Conservation (phyloP, 2,329 filamentous ascomycete species). For the Curvularia eragrostidis region DNA sequence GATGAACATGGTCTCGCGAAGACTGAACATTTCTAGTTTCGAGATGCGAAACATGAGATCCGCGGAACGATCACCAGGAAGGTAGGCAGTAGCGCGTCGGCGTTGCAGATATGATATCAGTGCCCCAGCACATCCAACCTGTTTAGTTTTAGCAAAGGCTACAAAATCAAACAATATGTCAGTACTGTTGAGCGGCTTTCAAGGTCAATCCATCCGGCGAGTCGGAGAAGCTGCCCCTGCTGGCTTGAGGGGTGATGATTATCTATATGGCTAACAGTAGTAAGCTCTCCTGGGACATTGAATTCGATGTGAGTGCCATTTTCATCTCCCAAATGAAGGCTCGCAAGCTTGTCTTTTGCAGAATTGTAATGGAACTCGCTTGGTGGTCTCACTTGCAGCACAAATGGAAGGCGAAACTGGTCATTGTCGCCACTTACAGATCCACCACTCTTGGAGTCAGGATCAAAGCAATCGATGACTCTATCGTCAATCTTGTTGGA, state of each 20-base stretch:
- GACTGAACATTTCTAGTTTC: constrained; percentile 75
- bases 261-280: constrained; percentile 47
- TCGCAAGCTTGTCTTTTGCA: constrained; percentile 70
- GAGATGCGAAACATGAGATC: constrained; percentile 65
- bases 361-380: constrained; percentile 74
- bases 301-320: constrained; percentile 61
- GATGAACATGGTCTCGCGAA: constrained; percentile 74
- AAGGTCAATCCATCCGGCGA: constrained; percentile 74
- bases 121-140: constrained; percentile 86
- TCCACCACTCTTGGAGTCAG: constrained; percentile 48
- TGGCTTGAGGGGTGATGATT: constrained; percentile 60
- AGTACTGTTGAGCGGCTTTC: constrained; percentile 73
- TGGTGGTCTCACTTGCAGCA: constrained; percentile 71
- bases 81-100: constrained; percentile 66
- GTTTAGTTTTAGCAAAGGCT: constrained; percentile 12
- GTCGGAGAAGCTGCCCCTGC: constrained; percentile 70
- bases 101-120: constrained; percentile 80
- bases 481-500: constrained; percentile 63
- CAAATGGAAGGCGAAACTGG: constrained; percentile 63
- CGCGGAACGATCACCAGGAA: constrained; percentile 65
- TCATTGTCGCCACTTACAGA: constrained; percentile 48
- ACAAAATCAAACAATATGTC: neutral
- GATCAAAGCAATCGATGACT: constrained; percentile 54
- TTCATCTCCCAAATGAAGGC: constrained; percentile 61
- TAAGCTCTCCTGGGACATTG: constrained; percentile 65